phyloP scores from a whole-genome alignment of 2,329 filamentous ascomycete species.

The Xylaria polymorpha region DNA sequence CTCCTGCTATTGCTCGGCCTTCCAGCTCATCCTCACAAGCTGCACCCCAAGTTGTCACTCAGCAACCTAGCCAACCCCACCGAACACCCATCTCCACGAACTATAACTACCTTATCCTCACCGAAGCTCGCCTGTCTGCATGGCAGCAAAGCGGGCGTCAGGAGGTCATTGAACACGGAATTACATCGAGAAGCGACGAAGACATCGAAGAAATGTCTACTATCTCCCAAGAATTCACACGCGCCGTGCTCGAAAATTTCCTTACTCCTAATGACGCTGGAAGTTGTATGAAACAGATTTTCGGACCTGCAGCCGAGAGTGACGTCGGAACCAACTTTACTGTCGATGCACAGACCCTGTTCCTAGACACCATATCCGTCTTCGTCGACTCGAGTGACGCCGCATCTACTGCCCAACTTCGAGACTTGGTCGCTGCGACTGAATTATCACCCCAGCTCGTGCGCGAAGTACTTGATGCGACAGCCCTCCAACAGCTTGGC shows the following conservation, averaged over 20 bases:
- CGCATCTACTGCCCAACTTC: conserved; percentile 63
- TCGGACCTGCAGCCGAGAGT: conserved; percentile 67
- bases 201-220: conserved; percentile 75
- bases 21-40: conserved; percentile 54
- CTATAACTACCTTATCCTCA: conserved; percentile 82
- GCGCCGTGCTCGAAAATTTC: conserved; percentile 76
- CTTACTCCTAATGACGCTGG: conserved; percentile 78
- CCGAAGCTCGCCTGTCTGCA: conserved; percentile 71
- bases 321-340: conserved; percentile 57
- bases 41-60: conserved; percentile 44
- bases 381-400: conserved; percentile 76
- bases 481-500: conserved; percentile 78
- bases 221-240: conserved; percentile 87
- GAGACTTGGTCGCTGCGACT: conserved; percentile 76
- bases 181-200: conserved; percentile 72
- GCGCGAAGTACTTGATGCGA: conserved; percentile 84
- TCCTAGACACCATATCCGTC: conserved; percentile 85
- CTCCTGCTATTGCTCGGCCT: conserved; percentile 52
- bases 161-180: conserved; percentile 73
- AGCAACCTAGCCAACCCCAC: conserved; percentile 41
- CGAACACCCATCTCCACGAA: conserved; percentile 54
- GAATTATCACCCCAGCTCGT: conserved; percentile 77
- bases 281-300: conserved; percentile 76
- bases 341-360: conserved; percentile 75
- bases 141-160: conserved; percentile 78